These are phyloP conservation scores for Blastobotrys malaysiensis DNA, from an alignment of 1,139 yeast genomes.

Conservation along the genomic window DNA sequence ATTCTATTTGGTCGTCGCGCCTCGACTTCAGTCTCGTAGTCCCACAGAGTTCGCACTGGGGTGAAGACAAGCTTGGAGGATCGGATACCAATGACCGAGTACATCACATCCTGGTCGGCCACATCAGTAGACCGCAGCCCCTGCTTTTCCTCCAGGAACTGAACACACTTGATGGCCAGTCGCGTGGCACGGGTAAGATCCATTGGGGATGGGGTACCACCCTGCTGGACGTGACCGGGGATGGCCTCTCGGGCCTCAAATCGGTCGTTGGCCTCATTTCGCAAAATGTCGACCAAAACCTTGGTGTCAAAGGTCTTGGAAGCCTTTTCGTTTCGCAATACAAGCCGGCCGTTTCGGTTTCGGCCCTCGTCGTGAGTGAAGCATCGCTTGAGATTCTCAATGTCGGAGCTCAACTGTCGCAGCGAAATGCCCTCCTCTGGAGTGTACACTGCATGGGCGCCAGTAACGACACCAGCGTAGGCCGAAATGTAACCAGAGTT, in stretches of 20 bases:
- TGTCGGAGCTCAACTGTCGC: conserved; percentile 69
- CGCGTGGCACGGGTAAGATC: conserved; percentile 91
- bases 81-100: conserved; percentile 81
- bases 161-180: conserved; percentile 81
- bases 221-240: conserved; percentile 98
- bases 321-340: conserved; percentile 82
- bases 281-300: conserved; percentile 73
- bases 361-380: conserved; percentile 76
- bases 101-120: conserved; percentile 48
- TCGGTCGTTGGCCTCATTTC: conserved; percentile 65
- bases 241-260: conserved; percentile 94
- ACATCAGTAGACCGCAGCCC: conserved; percentile 20
- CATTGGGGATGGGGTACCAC: conserved; percentile 91
- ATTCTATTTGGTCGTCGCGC: conserved; percentile 85
- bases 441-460: conserved; percentile 88
- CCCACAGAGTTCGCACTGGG: conserved; percentile 69
- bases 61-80: conserved; percentile 73
- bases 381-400: conserved; percentile 59
- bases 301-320: conserved; percentile 77
- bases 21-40: conserved; percentile 73
- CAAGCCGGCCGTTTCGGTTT: conserved; percentile 77
- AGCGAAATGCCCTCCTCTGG: conserved; percentile 84
- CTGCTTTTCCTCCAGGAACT: conserved; percentile 59
- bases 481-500: conserved; percentile 92
- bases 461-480: conserved; percentile 80